Evolutionary conservation across 305 asterid genomes (phyloP), one percentile per base, ranked within the genome.

Genomic region (Solanum hybrid): DNA sequence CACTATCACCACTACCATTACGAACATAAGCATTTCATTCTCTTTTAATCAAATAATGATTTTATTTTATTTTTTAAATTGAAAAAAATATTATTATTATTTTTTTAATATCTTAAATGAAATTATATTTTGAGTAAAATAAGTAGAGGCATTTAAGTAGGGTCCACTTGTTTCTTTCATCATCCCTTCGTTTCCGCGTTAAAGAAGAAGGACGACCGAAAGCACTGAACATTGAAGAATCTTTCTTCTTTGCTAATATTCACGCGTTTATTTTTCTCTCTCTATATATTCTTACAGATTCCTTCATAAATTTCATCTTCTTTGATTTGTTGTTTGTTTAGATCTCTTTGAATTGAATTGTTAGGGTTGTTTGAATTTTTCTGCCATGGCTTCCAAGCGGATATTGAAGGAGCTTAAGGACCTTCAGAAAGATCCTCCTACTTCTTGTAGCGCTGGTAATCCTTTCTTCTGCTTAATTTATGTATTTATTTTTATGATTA

Each of bases 371-470:
- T 88, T 20, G 11, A 64, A 64, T 26, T 26, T 29, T 16, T 46
- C 57, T 16, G 8, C 34, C 71, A 96, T 96, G 98, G 98, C 98
- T 92, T 96, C 99, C 16, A 96, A 94, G 93, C 96, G 98, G 93
- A 96, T 96, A 94, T 92, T 95, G 96, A 96, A 96, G 96, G 98
- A 96, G 95, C 98, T 96, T 93, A 96, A 95, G 95, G 99, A 96
- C 94, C 97, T 96, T 87, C 97, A 96, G 84, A 96, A 94, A 93
- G 99, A 96, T 93, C 99, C 98, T 93, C 99, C 99, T 93, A 92
- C 95, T 91, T 96, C 99, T 78, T 96, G 98, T 96, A 95, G 99
- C 89, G 99, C 99, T 88, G 99, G 98, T 96, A 20, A 94, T 89
- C 9, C 20, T 31, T 88, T 35, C 28, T 75, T 88, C 75, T 33